phyloP scores from a whole-genome alignment of 768 basidiomycete genomes.

The Pilatotrama ljubarskyi region DNA sequence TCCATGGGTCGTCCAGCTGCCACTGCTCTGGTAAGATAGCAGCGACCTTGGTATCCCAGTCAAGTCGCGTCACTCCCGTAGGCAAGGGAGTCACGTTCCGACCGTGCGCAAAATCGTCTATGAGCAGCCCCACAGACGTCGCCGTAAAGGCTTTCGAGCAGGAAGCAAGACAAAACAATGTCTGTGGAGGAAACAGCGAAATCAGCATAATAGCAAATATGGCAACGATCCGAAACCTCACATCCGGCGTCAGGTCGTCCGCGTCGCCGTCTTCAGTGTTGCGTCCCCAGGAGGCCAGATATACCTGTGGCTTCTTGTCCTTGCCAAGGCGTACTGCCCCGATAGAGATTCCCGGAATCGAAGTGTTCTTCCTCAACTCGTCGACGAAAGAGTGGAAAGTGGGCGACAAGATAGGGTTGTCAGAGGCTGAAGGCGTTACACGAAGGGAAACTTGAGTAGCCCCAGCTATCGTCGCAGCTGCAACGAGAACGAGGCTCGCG shows the following conservation, averaged over 20 bases:
- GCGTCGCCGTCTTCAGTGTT: slow-evolving; percentile 19
- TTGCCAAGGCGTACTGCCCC: slow-evolving; percentile 18
- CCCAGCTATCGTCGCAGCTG: too few relatives aligned
- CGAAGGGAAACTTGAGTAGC: too few relatives aligned
- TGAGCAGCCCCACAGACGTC: slow-evolving; percentile 32
- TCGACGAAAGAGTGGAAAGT: slow-evolving; percentile 15
- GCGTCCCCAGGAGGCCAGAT: slow-evolving; percentile 18
- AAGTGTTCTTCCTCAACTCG: slow-evolving; percentile 4
- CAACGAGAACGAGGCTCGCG: too few relatives aligned
- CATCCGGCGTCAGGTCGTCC: slow-evolving; percentile 14
- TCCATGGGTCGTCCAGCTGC: slow-evolving; percentile 41
- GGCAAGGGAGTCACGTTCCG: slow-evolving; percentile 30
- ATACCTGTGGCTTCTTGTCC: background rate
- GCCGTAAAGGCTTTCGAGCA: slow-evolving; percentile 36
- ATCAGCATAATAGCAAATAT: background rate
- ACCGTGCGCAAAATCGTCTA: slow-evolving; percentile 35
- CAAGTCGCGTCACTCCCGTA: slow-evolving; percentile 18
- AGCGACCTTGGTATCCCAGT: slow-evolving; percentile 33
- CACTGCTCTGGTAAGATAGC: slow-evolving; percentile 44
- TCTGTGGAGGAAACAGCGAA: slow-evolving; percentile 19
- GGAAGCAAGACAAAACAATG: slow-evolving; percentile 33
- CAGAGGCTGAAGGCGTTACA: too few relatives aligned
- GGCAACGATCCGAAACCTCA: background rate
- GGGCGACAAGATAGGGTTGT: background rate
- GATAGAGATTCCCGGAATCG: slow-evolving; percentile 19